Conservation (phyloP, 495 filamentous ascomycete genomes). For the Daldinia vernicosa region DNA sequence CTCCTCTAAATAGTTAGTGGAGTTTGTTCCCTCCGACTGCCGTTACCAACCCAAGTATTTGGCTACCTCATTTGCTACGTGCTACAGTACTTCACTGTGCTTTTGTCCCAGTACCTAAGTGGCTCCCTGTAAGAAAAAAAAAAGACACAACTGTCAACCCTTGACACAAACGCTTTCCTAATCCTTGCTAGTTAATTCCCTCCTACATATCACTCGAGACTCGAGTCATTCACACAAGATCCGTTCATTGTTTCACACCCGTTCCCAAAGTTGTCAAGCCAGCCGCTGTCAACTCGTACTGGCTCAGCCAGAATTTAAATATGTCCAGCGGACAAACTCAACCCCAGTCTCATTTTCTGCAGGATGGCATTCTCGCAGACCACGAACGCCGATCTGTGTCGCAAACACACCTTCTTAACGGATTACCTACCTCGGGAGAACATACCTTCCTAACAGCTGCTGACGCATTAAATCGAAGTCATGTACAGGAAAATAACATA, state of each 20-base stretch:
- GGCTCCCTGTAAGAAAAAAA: constrained; percentile 29
- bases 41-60: constrained; percentile 13
- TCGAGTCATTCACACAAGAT: constrained; percentile 41
- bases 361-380: constrained; percentile 31
- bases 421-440: constrained; percentile 20
- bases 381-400: constrained; percentile 29
- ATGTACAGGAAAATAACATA: constrained; percentile 31
- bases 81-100: neutral
- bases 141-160: constrained; percentile 10
- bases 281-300: constrained; percentile 32
- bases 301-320: constrained; percentile 29
- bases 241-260: constrained; percentile 39
- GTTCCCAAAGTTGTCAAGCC: constrained; percentile 28
- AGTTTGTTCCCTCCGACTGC: constrained; percentile 27
- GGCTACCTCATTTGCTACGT: constrained; percentile 20
- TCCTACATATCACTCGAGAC: constrained; percentile 22
- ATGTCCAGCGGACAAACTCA: constrained; percentile 34
- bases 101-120: neutral
- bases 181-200: constrained; percentile 41
- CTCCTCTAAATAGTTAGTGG: constrained; percentile 26
- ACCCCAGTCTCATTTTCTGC: constrained; percentile 35
- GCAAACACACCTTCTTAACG: constrained; percentile 13
- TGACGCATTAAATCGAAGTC: constrained; percentile 41
- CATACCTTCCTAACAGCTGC: constrained; percentile 34
- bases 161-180: constrained; percentile 38